A percentile compares a stretch with the other conserved stretches of the same genome.
phyloP scores from a whole-genome alignment of 2,329 filamentous ascomycete species.

The Calonectria pseudoturangicola region DNA sequence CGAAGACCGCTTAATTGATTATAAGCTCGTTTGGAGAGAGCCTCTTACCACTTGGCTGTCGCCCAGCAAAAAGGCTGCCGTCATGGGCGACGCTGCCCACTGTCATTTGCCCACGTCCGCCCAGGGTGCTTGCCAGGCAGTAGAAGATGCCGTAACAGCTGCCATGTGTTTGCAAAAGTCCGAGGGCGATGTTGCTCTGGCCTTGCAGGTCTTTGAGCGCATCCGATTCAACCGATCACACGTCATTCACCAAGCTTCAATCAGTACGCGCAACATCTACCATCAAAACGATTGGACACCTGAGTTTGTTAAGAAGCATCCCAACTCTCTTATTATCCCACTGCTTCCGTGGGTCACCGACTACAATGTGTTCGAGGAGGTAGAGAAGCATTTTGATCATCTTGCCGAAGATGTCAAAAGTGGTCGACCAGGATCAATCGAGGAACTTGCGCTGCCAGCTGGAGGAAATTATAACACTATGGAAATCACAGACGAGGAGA shows the following conservation, averaged over 20 bases:
- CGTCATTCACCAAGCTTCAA: conserved; percentile 30
- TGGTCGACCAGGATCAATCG: conserved; percentile 21
- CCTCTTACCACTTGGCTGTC: conserved; percentile 28
- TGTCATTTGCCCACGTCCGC: conserved; percentile 34
- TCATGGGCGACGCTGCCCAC: conserved; percentile 35
- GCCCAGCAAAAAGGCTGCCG: conserved; percentile 1
- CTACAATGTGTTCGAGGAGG: conserved; percentile 25
- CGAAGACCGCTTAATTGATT: conserved; percentile 26
- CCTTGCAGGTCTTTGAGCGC: conserved; percentile 33
- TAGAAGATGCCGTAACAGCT: conserved; percentile 21
- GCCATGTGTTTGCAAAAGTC: conserved; percentile 28
- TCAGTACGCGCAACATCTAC: conserved; percentile 15
- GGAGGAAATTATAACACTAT: conserved; percentile 17
- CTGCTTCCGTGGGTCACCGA: conserved; percentile 24
- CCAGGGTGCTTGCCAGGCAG: conserved; percentile 29
- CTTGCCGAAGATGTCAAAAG: conserved; percentile 30
- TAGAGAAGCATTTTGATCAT: conserved; percentile 27
- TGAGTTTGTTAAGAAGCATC: conserved; percentile 32
- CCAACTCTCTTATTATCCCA: conserved; percentile 22
- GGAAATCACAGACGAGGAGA: not conserved
- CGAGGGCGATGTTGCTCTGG: conserved; percentile 27
- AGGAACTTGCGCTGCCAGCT: conserved; percentile 27
- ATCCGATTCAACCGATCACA: conserved; percentile 36
- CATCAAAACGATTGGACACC: conserved; percentile 28
- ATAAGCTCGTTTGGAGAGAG: conserved; percentile 37